Evolutionary conservation across 2,329 filamentous ascomycete genomes (phyloP).

Genomic region (Ascochyta lentis): DNA sequence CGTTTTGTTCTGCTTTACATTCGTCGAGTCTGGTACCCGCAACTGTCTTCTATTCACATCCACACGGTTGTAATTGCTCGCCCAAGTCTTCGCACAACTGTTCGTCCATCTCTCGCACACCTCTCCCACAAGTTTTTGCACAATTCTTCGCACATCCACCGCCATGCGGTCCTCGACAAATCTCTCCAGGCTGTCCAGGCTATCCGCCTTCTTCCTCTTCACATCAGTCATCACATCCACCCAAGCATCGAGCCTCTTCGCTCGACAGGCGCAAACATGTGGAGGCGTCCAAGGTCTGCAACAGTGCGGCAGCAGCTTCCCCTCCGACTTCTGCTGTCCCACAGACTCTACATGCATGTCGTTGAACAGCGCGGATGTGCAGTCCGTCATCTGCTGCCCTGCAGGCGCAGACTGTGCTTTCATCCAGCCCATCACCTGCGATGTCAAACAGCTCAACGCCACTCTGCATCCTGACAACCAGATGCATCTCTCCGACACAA

Average conservation of each 20-base stretch:
- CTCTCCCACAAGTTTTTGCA: too few relatives aligned
- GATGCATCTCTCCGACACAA: constrained; percentile 71
- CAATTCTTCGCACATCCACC: neutral
- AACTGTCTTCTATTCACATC: neutral
- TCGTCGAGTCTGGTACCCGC: constrained; percentile 14
- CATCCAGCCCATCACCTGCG: constrained; percentile 71
- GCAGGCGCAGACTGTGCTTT: constrained; percentile 61
- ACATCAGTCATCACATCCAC: constrained; percentile 32
- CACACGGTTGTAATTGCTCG: neutral
- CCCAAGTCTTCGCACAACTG: neutral
- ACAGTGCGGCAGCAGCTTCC: constrained; percentile 63
- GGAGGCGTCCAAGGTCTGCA: constrained; percentile 55
- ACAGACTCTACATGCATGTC: constrained; percentile 61
- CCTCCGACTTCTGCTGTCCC: constrained; percentile 72
- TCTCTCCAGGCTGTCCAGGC: constrained; percentile 39
- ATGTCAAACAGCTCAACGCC: constrained; percentile 67
- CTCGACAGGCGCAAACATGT: constrained; percentile 54
- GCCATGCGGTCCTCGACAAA: constrained; percentile 40
- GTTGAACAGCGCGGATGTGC: constrained; percentile 64
- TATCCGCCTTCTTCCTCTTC: constrained; percentile 43
- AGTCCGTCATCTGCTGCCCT: constrained; percentile 76
- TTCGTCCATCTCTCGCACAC: too few relatives aligned
- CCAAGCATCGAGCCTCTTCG: constrained; percentile 39
- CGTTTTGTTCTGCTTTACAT: constrained; percentile 6
- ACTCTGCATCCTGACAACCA: constrained; percentile 62